Evolutionary conservation across 345 rosid species (phyloP), one percentile per base, ranked within the genome.

Genomic region (Aquilaria yunnanensis): DNA sequence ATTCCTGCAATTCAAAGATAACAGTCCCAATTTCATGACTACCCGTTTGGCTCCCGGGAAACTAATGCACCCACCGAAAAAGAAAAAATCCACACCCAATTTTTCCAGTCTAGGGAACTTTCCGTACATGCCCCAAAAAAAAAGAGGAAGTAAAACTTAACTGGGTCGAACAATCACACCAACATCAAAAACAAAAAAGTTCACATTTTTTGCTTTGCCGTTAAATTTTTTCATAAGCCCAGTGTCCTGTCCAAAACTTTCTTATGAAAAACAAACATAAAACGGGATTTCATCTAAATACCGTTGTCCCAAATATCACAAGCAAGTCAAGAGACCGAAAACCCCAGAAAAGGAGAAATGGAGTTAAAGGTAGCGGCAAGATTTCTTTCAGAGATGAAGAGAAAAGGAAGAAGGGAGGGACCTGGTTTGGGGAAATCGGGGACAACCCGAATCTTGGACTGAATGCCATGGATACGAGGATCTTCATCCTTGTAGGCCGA

Each of bases 351-450:
- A 50, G 50, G 29, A 54, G 33, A 51, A 32, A 13, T 32, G 43
- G 4, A 12, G 9, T 13, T n/a, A 16, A 5, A 23, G 5, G 59
- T 62, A 54, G 30, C 43, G 33, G 43, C 43, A 37, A 37, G 8
- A 37, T 37, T 47, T 9, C 9, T 34, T 2, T 12, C 37, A 45
- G 60, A 14, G 12, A 10, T 51, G 23, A 64, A 30, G 29, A 51
- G 10, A 10, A 33, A 23, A 47, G 4, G 57, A 51, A 14, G 10
- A 41, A 47, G 63, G 50, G 32, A 47, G 29, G 37, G 46, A 89
- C 96, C 96, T 81, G 80, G 79, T 72, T 89, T 84, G 53, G 96
- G 96, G 62, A 89, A 89, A 83, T 89, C 51, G 45, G 96, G 96
- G 74, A 89, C 90, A 61, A 89, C 96, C 31, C 96, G 93, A 75